Evolutionary conservation across 1,139 yeast species (phyloP).

Genomic region (Yamadazyma atlantica): DNA sequence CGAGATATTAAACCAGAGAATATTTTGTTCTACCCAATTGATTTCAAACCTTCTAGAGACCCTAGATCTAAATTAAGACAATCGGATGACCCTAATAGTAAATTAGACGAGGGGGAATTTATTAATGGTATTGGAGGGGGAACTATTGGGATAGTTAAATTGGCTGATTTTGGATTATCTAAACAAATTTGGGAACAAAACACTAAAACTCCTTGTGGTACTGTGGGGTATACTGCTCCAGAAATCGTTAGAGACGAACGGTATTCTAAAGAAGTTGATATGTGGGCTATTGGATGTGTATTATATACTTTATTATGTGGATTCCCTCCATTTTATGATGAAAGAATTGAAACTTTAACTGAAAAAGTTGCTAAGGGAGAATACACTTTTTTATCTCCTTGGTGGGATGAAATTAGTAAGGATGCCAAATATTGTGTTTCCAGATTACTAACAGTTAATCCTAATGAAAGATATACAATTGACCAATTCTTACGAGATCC

Average conservation of each 20-base stretch:
- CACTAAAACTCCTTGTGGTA: constrained; percentile 65
- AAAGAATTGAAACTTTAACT: constrained; percentile 53
- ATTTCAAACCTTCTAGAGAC: constrained; percentile 40
- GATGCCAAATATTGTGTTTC: constrained; percentile 68
- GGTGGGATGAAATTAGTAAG: constrained; percentile 62
- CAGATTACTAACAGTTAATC: constrained; percentile 79
- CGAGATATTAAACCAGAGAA: constrained; percentile 61
- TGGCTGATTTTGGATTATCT: constrained; percentile 60
- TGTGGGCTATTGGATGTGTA: constrained; percentile 67
- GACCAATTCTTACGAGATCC: constrained; percentile 81
- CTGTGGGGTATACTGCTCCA: constrained; percentile 64
- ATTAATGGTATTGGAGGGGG: constrained; percentile 50
- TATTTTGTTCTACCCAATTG: constrained; percentile 61
- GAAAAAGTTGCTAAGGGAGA: constrained; percentile 61
- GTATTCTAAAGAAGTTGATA: constrained; percentile 60
- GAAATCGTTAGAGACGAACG: constrained; percentile 59
- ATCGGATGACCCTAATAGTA: constrained; percentile 48
- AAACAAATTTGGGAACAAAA: constrained; percentile 58
- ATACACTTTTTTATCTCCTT: constrained; percentile 55
- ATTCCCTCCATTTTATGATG: constrained; percentile 63
- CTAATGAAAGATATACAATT: constrained; percentile 70
- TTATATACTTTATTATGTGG: constrained; percentile 61
- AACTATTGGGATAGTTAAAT: constrained; percentile 50
- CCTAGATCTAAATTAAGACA: constrained; percentile 40
- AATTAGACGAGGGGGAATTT: constrained; percentile 55